phyloP scores from a whole-genome alignment of 768 basidiomycete species.

The Neoboletus magnificus region DNA sequence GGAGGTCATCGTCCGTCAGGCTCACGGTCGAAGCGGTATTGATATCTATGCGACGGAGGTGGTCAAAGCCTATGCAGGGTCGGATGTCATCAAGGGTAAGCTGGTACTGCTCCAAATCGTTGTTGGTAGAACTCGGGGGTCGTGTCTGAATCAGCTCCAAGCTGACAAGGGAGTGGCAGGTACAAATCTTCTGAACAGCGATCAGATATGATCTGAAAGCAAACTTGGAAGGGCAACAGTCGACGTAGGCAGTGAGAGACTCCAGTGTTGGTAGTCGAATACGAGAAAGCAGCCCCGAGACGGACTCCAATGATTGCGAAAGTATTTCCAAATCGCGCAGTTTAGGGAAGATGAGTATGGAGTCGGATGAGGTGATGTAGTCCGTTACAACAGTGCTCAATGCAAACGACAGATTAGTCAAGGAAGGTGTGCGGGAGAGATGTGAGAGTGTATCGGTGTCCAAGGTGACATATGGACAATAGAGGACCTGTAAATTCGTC shows the following conservation, averaged over 20 bases:
- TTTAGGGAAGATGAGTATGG: conserved; percentile 2
- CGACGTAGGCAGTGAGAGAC: conserved; percentile 7
- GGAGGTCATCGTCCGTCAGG: conserved; percentile 9
- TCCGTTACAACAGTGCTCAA: neutral
- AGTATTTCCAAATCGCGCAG: conserved; percentile 11
- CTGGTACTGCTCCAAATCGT: neutral
- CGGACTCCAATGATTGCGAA: conserved; percentile 1
- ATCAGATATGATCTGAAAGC: conserved; percentile 6
- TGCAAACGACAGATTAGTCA: conserved; percentile 10
- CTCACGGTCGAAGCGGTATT: conserved; percentile 9
- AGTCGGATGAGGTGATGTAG: conserved; percentile 1
- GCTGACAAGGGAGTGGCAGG: neutral
- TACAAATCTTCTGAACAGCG: conserved; percentile 7
- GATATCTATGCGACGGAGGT: conserved; percentile 13
- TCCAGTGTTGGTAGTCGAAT: conserved; percentile 4
- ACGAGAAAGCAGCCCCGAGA: conserved; percentile 1
- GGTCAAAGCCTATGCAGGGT: conserved; percentile 13
- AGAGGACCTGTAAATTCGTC: conserved; percentile 13
- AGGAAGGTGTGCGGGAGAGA: conserved; percentile 12
- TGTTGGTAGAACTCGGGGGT: neutral
- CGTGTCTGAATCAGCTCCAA: conserved; percentile 12
- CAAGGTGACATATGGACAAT: conserved; percentile 13
- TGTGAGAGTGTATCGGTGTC: conserved; percentile 14
- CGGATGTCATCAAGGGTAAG: conserved; percentile 18
- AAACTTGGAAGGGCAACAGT: conserved; percentile 8